These are phyloP conservation scores for Fagus sylvatica DNA, from an alignment of 306 rosid genomes.

Conservation along the genomic window DNA sequence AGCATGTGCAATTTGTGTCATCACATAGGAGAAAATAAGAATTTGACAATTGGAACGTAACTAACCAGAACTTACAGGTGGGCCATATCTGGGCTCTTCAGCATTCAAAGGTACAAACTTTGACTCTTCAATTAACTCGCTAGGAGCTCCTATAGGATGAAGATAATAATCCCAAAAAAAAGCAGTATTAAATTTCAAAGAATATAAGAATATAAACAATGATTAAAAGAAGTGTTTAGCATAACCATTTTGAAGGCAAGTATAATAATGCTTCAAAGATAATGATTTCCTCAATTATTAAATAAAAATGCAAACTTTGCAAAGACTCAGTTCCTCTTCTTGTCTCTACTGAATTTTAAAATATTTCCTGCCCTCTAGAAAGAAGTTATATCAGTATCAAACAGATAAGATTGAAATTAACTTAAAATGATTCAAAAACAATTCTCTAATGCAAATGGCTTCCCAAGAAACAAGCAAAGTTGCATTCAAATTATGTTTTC, in stretches of 20 bases:
- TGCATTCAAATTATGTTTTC: neutral
- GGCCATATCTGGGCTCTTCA: constrained; percentile 80
- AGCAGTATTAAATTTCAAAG: neutral
- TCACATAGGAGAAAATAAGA: neutral
- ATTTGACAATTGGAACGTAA: constrained; percentile 34
- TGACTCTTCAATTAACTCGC: constrained; percentile 71
- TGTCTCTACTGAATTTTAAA: too few relatives aligned
- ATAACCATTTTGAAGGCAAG: too few relatives aligned
- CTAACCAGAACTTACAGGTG: constrained; percentile 99
- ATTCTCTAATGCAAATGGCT: constrained; percentile 6
- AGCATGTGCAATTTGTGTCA: neutral
- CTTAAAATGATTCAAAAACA: neutral
- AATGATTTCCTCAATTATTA: too few relatives aligned
- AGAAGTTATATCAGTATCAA: neutral
- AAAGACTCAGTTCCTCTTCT: too few relatives aligned
- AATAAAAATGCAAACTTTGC: too few relatives aligned
- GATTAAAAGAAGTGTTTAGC: neutral
- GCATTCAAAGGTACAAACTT: constrained; percentile 83
- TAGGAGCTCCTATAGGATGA: constrained; percentile 53
- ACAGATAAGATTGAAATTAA: neutral
- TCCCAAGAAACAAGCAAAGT: neutral
- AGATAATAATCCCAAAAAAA: constrained; percentile 13
- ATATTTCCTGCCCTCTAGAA: too few relatives aligned
- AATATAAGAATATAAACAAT: neutral
- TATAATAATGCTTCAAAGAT: too few relatives aligned